Evolutionary conservation across 495 filamentous ascomycete genomes (phyloP).

Genomic region (Aspergillus bertholletiae): DNA sequence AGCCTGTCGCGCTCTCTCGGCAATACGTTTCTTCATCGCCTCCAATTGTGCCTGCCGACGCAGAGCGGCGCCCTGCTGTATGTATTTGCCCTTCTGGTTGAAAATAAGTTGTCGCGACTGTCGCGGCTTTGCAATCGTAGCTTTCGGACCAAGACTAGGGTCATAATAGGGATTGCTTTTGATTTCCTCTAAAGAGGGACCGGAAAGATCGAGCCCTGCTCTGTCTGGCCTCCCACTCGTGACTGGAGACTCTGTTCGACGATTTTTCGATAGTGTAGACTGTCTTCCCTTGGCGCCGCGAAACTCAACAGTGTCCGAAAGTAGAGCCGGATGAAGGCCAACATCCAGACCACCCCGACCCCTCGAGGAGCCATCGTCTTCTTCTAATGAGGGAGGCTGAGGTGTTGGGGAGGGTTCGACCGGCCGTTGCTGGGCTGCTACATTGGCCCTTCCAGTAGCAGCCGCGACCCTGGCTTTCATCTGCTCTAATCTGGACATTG

Average conservation of each 20-base stretch:
- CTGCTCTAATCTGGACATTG: conserved; percentile 53
- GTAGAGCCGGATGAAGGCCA: conserved; percentile 79
- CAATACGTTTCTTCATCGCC: conserved; percentile 90
- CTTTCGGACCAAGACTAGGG: conserved; percentile 60
- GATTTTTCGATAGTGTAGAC: conserved; percentile 53
- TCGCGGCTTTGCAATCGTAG: conserved; percentile 58
- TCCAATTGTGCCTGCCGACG: conserved; percentile 84
- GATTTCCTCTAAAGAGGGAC: conserved; percentile 64
- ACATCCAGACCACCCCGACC: conserved; percentile 80
- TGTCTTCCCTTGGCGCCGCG: conserved; percentile 56
- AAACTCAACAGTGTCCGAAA: conserved; percentile 67
- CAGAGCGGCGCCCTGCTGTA: conserved; percentile 84
- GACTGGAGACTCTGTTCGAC: conserved; percentile 49
- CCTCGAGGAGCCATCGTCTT: conserved; percentile 45
- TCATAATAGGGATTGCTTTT: conserved; percentile 87
- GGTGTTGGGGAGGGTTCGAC: conserved; percentile 33
- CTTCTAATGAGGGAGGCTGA: conserved; percentile 29
- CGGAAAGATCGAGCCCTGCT: conserved; percentile 64
- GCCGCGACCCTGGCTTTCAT: conserved; percentile 83
- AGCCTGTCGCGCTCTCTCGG: conserved; percentile 75
- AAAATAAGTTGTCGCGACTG: conserved; percentile 76
- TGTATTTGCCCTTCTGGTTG: conserved; percentile 97
- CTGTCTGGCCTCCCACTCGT: conserved; percentile 41
- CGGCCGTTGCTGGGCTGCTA: conserved; percentile 35
- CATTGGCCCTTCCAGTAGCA: conserved; percentile 60